phyloP scores from a whole-genome alignment of 2,329 filamentous ascomycete species.

The Xenosphaeropsis pyriputrescens region DNA sequence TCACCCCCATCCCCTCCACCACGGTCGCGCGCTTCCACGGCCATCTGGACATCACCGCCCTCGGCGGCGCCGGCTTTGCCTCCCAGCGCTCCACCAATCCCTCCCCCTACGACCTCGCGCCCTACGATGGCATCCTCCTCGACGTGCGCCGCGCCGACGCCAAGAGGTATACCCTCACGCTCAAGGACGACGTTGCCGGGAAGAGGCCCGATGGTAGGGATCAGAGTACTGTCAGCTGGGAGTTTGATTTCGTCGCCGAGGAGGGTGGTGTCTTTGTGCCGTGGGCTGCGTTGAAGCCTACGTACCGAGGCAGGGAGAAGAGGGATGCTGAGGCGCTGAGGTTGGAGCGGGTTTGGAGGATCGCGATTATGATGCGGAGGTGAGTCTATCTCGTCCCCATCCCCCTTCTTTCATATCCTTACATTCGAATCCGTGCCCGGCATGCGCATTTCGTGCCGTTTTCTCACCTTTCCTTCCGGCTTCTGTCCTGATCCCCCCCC shows the following conservation, averaged over 20 bases:
- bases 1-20: constrained; percentile 20
- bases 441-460: no score
- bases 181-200: constrained; percentile 55
- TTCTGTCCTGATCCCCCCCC: no score
- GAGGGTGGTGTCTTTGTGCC: constrained; percentile 33
- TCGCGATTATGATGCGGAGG: constrained; percentile 75
- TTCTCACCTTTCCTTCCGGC: no score
- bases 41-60: constrained; percentile 54
- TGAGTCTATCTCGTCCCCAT: constrained; percentile 21
- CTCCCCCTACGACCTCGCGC: constrained; percentile 46
- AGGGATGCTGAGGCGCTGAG: constrained; percentile 45
- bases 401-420: constrained; percentile 4
- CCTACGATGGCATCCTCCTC: constrained; percentile 45
- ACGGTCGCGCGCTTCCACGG: constrained; percentile 43
- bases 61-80: constrained; percentile 72
- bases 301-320: constrained; percentile 55
- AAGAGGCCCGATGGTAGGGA: constrained; percentile 50
- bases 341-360: constrained; percentile 41
- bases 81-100: constrained; percentile 54
- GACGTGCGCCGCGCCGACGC: constrained; percentile 36
- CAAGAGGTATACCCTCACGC: constrained; percentile 57
- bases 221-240: constrained; percentile 57
- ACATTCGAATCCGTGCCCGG: no score
- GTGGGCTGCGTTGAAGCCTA: constrained; percentile 54
- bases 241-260: constrained; percentile 46